phyloP scores from a whole-genome alignment of 805 yeast species.

The Candida suzukii region DNA sequence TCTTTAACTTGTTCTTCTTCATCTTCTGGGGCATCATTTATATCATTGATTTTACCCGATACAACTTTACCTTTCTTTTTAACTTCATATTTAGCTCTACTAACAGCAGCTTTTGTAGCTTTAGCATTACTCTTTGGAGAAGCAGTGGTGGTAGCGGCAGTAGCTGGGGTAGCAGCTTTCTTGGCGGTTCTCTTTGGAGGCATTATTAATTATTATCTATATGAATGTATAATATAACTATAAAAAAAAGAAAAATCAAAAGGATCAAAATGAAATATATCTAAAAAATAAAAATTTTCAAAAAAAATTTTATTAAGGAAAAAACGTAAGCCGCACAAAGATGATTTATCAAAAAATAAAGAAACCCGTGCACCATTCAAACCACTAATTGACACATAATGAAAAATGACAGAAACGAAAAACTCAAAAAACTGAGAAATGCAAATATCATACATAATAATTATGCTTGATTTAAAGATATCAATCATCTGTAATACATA shows the following conservation, averaged over 20 bases:
- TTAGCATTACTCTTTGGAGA: conserved; percentile 5
- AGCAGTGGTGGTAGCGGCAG: conserved; percentile 1
- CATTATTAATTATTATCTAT: conserved; percentile 4
- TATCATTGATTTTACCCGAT: conserved; percentile 23
- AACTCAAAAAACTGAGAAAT: too few relatives aligned
- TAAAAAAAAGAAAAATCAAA: too few relatives aligned
- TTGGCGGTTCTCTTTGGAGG: conserved; percentile 14
- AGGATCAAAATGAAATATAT: too few relatives aligned
- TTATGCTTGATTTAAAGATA: too few relatives aligned
- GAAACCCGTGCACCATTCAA: neutral
- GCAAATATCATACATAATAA: too few relatives aligned
- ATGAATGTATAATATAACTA: neutral
- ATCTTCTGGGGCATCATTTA: conserved; percentile 37
- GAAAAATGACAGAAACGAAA: neutral
- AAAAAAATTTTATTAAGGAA: neutral
- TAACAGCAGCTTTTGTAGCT: conserved; percentile 1
- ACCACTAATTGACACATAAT: neutral
- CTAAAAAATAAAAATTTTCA: neutral
- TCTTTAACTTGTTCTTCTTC: conserved; percentile 42
- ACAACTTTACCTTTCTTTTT: conserved; percentile 18
- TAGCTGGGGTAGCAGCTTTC: conserved; percentile 5
- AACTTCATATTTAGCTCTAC: conserved; percentile 4
- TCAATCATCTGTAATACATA: too few relatives aligned
- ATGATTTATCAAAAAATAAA: too few relatives aligned
- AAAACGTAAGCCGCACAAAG: neutral